Evolutionary conservation across 257 asterid genomes (phyloP).

Genomic region (Scutellaria barbata): DNA sequence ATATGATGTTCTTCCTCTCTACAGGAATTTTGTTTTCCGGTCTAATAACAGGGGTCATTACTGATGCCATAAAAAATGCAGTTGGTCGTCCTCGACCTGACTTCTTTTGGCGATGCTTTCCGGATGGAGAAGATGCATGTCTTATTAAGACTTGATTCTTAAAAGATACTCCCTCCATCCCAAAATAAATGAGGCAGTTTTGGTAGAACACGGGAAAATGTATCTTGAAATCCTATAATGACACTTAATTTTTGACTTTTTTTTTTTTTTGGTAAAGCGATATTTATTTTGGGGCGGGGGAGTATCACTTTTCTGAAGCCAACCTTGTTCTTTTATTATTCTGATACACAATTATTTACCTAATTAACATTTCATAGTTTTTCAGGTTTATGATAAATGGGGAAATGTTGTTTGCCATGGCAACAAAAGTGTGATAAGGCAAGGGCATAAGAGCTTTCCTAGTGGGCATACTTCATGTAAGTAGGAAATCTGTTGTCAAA

Average conservation of each 20-base stretch:
- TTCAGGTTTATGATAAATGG: constrained; percentile 69
- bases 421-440: constrained; percentile 45
- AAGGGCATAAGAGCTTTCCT: constrained; percentile 85
- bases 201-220: no score
- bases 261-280: no score
- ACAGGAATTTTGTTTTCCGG: constrained; percentile 70
- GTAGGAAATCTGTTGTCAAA: constrained; percentile 29
- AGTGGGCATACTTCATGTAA: constrained; percentile 95
- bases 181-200: no score
- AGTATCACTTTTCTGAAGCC: constrained; percentile 8
- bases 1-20: constrained; percentile 21
- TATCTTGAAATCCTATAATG: no score
- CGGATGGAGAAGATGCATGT: constrained; percentile 85
- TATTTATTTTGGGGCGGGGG: no score
- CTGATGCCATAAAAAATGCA: constrained; percentile 72
- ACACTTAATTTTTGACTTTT: no score
- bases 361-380: constrained; percentile 33
- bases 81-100: constrained; percentile 97
- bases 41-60: constrained; percentile 69
- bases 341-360: constrained; percentile 13
- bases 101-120: constrained; percentile 96
- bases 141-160: constrained; percentile 28
- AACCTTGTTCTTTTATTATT: background rate
- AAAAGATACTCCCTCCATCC: background rate
- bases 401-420: constrained; percentile 88